Evolutionary conservation across 2,329 filamentous ascomycete species (phyloP).

Genomic region (Xylaria sp.): DNA sequence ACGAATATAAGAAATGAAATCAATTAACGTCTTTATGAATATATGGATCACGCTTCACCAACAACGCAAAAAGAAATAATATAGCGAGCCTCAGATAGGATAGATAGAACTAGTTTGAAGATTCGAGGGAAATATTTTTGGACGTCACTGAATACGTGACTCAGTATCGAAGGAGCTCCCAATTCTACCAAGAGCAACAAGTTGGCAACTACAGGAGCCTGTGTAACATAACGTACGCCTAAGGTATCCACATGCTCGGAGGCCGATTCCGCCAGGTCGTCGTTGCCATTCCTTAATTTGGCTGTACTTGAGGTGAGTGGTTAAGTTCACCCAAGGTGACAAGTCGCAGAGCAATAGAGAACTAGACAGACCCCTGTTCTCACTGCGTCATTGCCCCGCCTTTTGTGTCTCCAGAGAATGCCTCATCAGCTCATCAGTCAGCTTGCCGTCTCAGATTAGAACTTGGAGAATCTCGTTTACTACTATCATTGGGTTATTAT

Average conservation of each 20-base stretch:
- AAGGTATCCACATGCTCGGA: neutral
- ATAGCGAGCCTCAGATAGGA: neutral
- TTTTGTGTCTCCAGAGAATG: neutral
- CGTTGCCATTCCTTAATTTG: neutral
- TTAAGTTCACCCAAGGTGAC: neutral
- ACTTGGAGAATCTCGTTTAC: neutral
- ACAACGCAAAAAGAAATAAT: neutral
- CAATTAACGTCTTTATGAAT: neutral
- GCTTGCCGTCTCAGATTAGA: conserved; percentile 3
- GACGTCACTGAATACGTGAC: neutral
- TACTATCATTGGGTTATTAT: neutral
- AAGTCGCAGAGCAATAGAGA: neutral
- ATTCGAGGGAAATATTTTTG: neutral
- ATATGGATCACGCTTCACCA: neutral
- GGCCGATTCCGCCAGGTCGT: neutral
- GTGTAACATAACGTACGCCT: neutral
- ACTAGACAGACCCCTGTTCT: conserved; percentile 23
- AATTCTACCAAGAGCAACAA: neutral
- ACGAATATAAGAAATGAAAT: neutral
- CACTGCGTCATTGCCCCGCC: conserved; percentile 38
- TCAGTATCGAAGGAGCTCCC: neutral
- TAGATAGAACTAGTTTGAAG: neutral
- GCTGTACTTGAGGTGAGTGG: no score
- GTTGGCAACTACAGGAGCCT: neutral
- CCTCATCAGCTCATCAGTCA: conserved; percentile 9